Evolutionary conservation across 805 yeast genomes (phyloP), one percentile per base, ranked within the genome.

Genomic region (Kazachstania martiniae): DNA sequence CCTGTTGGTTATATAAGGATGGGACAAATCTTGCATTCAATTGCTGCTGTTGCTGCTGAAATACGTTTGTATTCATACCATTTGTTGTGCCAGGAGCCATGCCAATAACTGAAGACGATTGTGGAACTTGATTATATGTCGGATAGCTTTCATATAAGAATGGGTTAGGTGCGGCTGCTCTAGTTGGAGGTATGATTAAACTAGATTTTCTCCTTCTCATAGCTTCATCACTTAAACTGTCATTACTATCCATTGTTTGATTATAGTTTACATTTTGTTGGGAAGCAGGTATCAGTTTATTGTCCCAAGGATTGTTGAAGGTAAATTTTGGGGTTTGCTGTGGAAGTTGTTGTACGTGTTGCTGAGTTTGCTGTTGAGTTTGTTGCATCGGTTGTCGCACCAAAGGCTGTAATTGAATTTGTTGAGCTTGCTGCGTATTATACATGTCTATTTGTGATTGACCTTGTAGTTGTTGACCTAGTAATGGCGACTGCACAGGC

Each of bases 121-220:
- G 12, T 23, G 29, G 12, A 27, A 8, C 16, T 10, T 16, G 6
- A 22, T 21, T 23, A 16, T 15, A 14, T 13, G 16, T 15, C 5
- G 23, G 19, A 28, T 35, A 34, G 14, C 38, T 57, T n/a, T 58
- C 44, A 36, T 52, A 61, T 32, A 58, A 55, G 23, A 45, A 53
- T 7, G 61, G 58, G 16, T 53, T 55, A 4, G 69, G 68, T 10
- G 61, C 68, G 2, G 66, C 65, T 1, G 66, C 67, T 41, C 71
- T 51, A 3, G 63, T 46, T 12, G 71, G 71, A 2, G 69, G 70
- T 12, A 58, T 41, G 8, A 65, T 46, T 25, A 60, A 29, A 22
- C 57, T 51, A 9, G 61, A 56, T 39, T 53, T 56, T 30, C 61
- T 40, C 37, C 60, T 47, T 23, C 50, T 44, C 28, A 30, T 34